phyloP scores from a whole-genome alignment of 805 yeast genomes.

The Cyberlindnera mississippiensis region DNA sequence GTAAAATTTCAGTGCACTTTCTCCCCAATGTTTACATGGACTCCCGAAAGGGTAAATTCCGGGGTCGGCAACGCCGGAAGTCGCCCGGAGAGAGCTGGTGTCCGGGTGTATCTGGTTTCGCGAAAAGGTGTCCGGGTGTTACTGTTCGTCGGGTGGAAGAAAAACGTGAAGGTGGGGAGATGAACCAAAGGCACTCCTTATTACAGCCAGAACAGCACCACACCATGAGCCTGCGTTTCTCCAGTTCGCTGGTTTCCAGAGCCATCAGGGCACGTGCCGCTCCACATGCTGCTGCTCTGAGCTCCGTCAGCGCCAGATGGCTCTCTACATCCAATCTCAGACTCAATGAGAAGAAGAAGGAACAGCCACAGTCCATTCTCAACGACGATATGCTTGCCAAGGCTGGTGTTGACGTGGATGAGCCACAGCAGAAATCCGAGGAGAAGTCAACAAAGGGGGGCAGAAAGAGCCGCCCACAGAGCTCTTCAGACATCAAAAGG shows the following conservation, averaged over 20 bases:
- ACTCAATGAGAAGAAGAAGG: slow-evolving; percentile 22
- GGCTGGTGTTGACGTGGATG: slow-evolving; percentile 73
- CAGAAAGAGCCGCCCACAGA: slow-evolving; percentile 48
- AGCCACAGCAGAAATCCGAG: slow-evolving; percentile 8
- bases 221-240: slow-evolving; percentile 13
- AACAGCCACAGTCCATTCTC: slow-evolving; percentile 48
- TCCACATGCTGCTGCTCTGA: slow-evolving; percentile 2
- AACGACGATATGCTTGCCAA: slow-evolving; percentile 77
- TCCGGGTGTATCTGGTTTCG: too few relatives aligned
- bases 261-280: slow-evolving; percentile 5
- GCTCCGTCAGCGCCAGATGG: slow-evolving; percentile 11
- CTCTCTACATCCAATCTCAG: slow-evolving; percentile 16
- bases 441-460: background rate
- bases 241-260: slow-evolving; percentile 4
- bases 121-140: background rate
- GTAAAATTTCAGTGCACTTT: background rate
- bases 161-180: background rate
- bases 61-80: too few relatives aligned
- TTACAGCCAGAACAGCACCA: background rate
- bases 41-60: slow-evolving; percentile 13
- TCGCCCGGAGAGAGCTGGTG: too few relatives aligned
- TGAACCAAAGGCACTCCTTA: background rate
- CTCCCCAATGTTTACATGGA: slow-evolving; percentile 5
- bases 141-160: background rate
- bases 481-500: slow-evolving; percentile 75